Conservation (phyloP, 805 yeast species). For the Teunomyces cretensis region DNA sequence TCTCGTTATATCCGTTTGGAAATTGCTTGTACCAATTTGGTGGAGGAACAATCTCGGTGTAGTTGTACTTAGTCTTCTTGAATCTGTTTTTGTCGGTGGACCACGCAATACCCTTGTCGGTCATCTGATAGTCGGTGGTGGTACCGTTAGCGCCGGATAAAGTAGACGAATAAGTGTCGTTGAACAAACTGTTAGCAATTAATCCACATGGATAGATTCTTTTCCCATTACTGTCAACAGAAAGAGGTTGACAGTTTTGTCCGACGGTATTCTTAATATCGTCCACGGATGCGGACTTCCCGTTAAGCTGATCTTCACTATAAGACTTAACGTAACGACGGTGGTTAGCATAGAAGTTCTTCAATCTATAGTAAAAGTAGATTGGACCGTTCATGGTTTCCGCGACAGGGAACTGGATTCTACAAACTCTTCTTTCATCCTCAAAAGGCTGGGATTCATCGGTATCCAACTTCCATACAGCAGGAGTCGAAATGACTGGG, state of each 20-base stretch:
- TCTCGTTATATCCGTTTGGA: conserved; percentile 43
- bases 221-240: conserved; percentile 41
- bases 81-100: conserved; percentile 35
- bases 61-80: conserved; percentile 40
- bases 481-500: conserved; percentile 13
- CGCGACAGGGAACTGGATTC: conserved; percentile 40
- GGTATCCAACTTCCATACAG: conserved; percentile 38
- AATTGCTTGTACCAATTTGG: conserved; percentile 45
- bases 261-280: conserved; percentile 42
- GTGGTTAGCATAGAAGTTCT: conserved; percentile 44
- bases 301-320: conserved; percentile 44
- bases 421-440: conserved; percentile 49
- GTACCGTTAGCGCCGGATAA: conserved; percentile 40
- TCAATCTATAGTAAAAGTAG: conserved; percentile 41
- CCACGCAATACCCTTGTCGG: conserved; percentile 45
- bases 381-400: conserved; percentile 36
- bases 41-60: conserved; percentile 42
- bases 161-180: conserved; percentile 56
- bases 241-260: conserved; percentile 45
- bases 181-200: conserved; percentile 77
- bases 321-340: conserved; percentile 44
- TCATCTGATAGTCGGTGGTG: conserved; percentile 28
- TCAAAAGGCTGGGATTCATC: conserved; percentile 46
- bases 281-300: conserved; percentile 35
- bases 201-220: conserved; percentile 79